phyloP scores from a whole-genome alignment of 331 rosid genomes.

The Quercus phellos region DNA sequence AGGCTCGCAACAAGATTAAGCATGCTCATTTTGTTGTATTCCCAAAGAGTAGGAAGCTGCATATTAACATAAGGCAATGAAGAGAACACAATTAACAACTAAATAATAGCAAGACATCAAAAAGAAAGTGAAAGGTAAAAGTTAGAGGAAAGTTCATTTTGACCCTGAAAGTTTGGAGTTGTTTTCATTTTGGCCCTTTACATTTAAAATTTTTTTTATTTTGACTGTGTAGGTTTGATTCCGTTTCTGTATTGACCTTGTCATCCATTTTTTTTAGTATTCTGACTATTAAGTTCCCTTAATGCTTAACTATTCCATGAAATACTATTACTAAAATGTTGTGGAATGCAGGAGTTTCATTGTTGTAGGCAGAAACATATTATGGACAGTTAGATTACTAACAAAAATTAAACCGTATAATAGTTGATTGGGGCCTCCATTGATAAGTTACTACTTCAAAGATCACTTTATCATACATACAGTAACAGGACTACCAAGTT shows the following conservation, averaged over 20 bases:
- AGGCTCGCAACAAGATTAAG: slow-evolving; percentile 81
- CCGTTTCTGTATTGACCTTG: too few species aligned
- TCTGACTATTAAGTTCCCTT: too few species aligned
- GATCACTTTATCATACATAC: not conserved
- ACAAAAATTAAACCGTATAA: not conserved
- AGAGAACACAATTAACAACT: slow-evolving; percentile 6
- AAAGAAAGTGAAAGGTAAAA: not conserved
- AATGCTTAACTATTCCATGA: too few species aligned
- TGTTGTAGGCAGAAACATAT: too few species aligned
- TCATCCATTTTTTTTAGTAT: too few species aligned
- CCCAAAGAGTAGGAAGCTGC: slow-evolving; percentile 85
- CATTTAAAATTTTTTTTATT: too few species aligned
- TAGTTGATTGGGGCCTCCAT: not conserved
- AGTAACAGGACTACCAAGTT: not conserved
- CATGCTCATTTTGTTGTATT: slow-evolving; percentile 89
- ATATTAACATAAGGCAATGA: slow-evolving; percentile 23
- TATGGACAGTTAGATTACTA: too few species aligned
- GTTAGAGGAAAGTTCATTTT: not conserved
- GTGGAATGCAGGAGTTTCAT: too few species aligned
- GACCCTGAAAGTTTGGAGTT: too few species aligned
- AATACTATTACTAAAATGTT: too few species aligned
- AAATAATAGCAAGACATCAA: not conserved
- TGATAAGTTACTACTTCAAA: not conserved
- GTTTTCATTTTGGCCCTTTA: too few species aligned
- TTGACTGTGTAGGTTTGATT: too few species aligned